phyloP scores from a whole-genome alignment of 164 flowering plant genomes.

The Vitis vinifera region DNA sequence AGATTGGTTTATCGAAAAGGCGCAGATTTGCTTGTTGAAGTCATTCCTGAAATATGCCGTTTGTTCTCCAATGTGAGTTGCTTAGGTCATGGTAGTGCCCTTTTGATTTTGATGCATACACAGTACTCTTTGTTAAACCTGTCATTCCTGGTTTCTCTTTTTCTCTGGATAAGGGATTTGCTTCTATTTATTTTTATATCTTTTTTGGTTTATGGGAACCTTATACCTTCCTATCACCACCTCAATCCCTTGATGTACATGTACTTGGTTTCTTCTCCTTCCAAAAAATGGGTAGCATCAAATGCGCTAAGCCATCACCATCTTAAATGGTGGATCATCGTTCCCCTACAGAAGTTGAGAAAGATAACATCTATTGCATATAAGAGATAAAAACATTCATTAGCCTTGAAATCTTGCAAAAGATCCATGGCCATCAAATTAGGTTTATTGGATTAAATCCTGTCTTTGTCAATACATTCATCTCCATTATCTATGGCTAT shows the following conservation, averaged over 20 bases:
- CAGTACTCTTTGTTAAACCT: too few species aligned
- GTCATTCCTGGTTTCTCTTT: background rate
- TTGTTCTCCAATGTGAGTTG: slow-evolving; percentile 74
- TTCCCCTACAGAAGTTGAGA: background rate
- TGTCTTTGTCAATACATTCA: background rate
- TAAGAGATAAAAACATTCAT: background rate
- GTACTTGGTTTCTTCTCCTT: background rate
- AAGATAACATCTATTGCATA: background rate
- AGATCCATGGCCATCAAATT: background rate
- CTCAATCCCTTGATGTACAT: background rate
- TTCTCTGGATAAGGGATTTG: background rate
- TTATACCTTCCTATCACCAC: too few species aligned
- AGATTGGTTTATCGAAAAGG: slow-evolving; percentile 96
- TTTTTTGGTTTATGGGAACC: too few species aligned
- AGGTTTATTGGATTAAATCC: background rate
- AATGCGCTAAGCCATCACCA: too few species aligned
- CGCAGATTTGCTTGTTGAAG: slow-evolving; percentile 96
- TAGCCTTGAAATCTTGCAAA: background rate
- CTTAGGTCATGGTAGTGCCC: background rate
- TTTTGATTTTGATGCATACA: background rate
- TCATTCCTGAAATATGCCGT: slow-evolving; percentile 91
- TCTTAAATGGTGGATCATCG: background rate
- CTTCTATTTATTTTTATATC: too few species aligned
- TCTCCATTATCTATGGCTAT: background rate
- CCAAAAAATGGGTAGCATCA: background rate